Conservation (phyloP, 441 rosid genomes). For the Brassica balearica region DNA sequence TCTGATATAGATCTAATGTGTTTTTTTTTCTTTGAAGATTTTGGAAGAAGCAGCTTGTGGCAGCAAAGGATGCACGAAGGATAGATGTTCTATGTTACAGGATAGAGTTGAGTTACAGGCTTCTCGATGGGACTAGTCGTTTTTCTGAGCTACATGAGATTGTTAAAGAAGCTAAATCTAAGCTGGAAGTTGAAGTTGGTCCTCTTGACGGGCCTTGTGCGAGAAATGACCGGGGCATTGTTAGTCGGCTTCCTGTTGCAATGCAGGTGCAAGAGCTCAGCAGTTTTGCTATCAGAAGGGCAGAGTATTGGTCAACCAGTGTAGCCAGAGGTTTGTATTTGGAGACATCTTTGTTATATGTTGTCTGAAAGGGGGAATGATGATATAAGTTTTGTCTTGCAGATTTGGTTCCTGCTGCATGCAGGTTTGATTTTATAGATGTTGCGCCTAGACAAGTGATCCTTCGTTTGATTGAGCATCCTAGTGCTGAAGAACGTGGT, state of each 20-base stretch:
- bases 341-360: constrained; percentile 1
- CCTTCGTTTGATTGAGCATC: constrained; percentile 71
- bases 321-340: constrained; percentile 47
- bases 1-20: constrained; percentile 2
- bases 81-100: constrained; percentile 85
- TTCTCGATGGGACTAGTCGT: constrained; percentile 77
- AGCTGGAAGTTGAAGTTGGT: constrained; percentile 88
- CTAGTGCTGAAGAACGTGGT: constrained; percentile 51
- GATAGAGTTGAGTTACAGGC: constrained; percentile 84
- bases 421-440: constrained; percentile 90
- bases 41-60: constrained; percentile 90
- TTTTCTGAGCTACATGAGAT: constrained; percentile 77
- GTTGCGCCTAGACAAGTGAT: constrained; percentile 67
- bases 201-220: constrained; percentile 74
- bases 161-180: constrained; percentile 75
- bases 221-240: constrained; percentile 86
- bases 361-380: background rate
- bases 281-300: constrained; percentile 71
- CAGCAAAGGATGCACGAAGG: constrained; percentile 94
- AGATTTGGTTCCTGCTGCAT: constrained; percentile 90
- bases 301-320: constrained; percentile 64
- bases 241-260: constrained; percentile 87
- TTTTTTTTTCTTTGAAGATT: constrained; percentile 47
- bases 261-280: constrained; percentile 84
- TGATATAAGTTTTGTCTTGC: constrained; percentile 22